Percentiles rank a stretch among this genome's conserved stretches.
phyloP scores from a whole-genome alignment of 345 rosid genomes.

The Litchi chinensis region DNA sequence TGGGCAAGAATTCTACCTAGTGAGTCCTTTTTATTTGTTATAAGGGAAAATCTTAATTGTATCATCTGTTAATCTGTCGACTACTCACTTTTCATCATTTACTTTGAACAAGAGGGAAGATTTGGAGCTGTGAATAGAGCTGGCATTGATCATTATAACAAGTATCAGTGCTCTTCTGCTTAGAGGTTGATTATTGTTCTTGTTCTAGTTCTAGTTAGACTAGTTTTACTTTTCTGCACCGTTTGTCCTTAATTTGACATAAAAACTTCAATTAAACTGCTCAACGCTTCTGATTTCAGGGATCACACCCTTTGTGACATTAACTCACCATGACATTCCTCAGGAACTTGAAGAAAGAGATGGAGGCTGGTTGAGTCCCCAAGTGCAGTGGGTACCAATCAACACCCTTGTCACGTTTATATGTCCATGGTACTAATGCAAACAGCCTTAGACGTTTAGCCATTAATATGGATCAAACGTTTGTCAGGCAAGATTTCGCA shows the following conservation, averaged over 20 bases:
- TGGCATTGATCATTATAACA: constrained; percentile 66
- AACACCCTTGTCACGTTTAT: background rate
- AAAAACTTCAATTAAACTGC: background rate
- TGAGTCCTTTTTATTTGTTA: constrained; percentile 28
- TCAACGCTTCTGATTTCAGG: constrained; percentile 45
- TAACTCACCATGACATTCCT: constrained; percentile 75
- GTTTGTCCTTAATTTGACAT: background rate
- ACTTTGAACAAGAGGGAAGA: constrained; percentile 59
- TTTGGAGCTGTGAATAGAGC: constrained; percentile 55
- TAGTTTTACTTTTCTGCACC: too few relatives aligned
- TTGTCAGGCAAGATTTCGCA: constrained; percentile 50
- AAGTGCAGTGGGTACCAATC: constrained; percentile 47
- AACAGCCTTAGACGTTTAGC: background rate
- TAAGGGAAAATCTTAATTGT: background rate
- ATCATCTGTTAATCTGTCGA: background rate
- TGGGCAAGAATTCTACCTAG: constrained; percentile 84
- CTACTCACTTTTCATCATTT: background rate
- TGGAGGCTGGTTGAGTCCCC: constrained; percentile 72
- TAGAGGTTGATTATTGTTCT: constrained; percentile 38
- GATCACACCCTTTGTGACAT: constrained; percentile 75
- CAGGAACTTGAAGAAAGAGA: constrained; percentile 74
- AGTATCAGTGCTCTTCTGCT: constrained; percentile 52
- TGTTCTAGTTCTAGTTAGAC: background rate
- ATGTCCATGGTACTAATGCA: background rate
- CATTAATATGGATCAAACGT: background rate